Conservation (phyloP, 2,329 filamentous ascomycete species). For the Penicillium sp. region DNA sequence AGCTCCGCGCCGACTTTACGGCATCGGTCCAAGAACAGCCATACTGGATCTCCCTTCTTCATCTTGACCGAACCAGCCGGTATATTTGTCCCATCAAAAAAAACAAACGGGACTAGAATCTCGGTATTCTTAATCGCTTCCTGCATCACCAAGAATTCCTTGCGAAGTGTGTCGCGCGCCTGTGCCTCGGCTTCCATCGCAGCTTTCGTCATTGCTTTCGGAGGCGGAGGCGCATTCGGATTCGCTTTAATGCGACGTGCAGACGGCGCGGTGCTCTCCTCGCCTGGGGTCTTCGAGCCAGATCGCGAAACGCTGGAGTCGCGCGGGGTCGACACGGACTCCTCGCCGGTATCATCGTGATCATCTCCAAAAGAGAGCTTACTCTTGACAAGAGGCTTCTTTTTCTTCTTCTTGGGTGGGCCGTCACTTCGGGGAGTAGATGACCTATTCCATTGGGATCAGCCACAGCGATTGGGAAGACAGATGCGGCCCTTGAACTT, state of each 20-base stretch:
- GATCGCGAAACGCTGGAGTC: slow-evolving; percentile 38
- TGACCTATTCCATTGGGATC: slow-evolving; percentile 54
- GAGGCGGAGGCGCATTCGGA: slow-evolving; percentile 48
- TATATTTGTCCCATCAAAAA: slow-evolving; percentile 89
- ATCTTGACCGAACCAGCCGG: slow-evolving; percentile 77
- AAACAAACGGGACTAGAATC: slow-evolving; percentile 88
- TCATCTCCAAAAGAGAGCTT: slow-evolving; percentile 61
- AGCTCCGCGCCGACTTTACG: slow-evolving; percentile 82
- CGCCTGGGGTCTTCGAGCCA: slow-evolving; percentile 34
- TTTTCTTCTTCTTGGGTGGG: slow-evolving; percentile 52
- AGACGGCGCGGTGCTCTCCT: slow-evolving; percentile 25
- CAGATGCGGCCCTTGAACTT: slow-evolving; percentile 33
- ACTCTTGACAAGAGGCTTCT: slow-evolving; percentile 54
- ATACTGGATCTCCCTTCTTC: slow-evolving; percentile 88
- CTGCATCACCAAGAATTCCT: slow-evolving; percentile 76
- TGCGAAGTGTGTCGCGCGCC: slow-evolving; percentile 65
- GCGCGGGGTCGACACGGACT: slow-evolving; percentile 33
- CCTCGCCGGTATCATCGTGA: slow-evolving; percentile 50
- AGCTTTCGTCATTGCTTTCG: slow-evolving; percentile 70
- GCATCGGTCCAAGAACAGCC: slow-evolving; percentile 88
- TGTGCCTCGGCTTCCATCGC: slow-evolving; percentile 72
- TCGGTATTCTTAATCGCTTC: slow-evolving; percentile 84
- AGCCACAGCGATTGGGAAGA: slow-evolving; percentile 33
- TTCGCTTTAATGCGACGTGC: slow-evolving; percentile 40
- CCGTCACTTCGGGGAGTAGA: slow-evolving; percentile 44